Conservation (phyloP, 768 basidiomycete species). For the Termitomyces heimii region DNA sequence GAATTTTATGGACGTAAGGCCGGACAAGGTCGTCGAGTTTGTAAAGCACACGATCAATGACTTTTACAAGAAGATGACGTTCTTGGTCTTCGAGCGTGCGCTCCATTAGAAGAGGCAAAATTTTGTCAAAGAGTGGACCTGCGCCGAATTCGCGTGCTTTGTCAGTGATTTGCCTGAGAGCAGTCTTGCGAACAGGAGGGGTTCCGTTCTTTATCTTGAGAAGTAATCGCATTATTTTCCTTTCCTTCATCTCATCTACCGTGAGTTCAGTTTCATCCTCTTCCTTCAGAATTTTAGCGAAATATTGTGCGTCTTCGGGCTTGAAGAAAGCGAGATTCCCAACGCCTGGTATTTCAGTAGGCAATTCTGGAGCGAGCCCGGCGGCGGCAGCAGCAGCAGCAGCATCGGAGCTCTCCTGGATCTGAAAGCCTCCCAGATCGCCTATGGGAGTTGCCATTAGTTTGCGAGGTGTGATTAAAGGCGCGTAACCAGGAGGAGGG, state of each 20-base stretch:
- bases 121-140: slow-evolving; percentile 98
- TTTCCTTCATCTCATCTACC: slow-evolving; percentile 98
- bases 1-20: slow-evolving; percentile 98
- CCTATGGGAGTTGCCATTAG: slow-evolving; percentile 51
- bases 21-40: slow-evolving; percentile 98
- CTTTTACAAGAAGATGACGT: slow-evolving; percentile 95
- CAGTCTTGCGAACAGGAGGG: slow-evolving; percentile 96
- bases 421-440: slow-evolving; percentile 85
- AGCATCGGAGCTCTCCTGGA: slow-evolving; percentile 91
- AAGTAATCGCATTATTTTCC: slow-evolving; percentile 97
- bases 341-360: slow-evolving; percentile 97
- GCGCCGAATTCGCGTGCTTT: slow-evolving; percentile 98
- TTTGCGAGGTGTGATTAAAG: slow-evolving; percentile 59
- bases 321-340: slow-evolving; percentile 98
- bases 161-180: slow-evolving; percentile 96
- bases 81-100: slow-evolving; percentile 97
- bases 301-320: slow-evolving; percentile 96
- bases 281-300: slow-evolving; percentile 91
- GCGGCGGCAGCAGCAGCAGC: slow-evolving; percentile 86
- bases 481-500: slow-evolving; percentile 91
- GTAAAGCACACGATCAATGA: slow-evolving; percentile 97
- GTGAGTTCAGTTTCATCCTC: slow-evolving; percentile 91
- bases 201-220: slow-evolving; percentile 99
- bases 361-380: slow-evolving; percentile 87
- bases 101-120: slow-evolving; percentile 96